phyloP scores from a whole-genome alignment of 768 basidiomycete genomes.

The Termitomyces sp. region DNA sequence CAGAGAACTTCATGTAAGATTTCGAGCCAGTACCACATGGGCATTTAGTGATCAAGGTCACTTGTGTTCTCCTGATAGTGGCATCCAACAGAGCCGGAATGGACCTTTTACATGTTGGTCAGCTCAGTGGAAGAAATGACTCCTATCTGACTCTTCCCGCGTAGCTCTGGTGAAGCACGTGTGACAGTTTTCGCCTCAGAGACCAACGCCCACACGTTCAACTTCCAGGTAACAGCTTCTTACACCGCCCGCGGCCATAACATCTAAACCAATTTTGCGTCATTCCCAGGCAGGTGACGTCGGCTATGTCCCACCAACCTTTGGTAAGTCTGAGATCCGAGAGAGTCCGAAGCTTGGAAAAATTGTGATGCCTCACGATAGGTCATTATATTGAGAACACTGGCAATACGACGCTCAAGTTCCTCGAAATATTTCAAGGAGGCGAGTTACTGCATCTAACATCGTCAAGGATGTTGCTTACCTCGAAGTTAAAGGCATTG shows the following conservation, averaged over 20 bases:
- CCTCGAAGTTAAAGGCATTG: slow-evolving; percentile 19
- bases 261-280: not conserved
- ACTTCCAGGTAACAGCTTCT: slow-evolving; percentile 8
- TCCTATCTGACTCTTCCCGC: not conserved
- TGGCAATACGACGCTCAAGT: slow-evolving; percentile 55
- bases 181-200: slow-evolving; percentile 52
- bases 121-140: slow-evolving; percentile 2
- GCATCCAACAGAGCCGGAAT: slow-evolving; percentile 72
- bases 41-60: not conserved
- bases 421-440: slow-evolving; percentile 63
- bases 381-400: slow-evolving; percentile 72
- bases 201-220: slow-evolving; percentile 50
- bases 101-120: slow-evolving; percentile 56
- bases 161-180: slow-evolving; percentile 33
- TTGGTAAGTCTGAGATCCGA: slow-evolving; percentile 21
- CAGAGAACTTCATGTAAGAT: slow-evolving; percentile 55
- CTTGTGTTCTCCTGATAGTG: slow-evolving; percentile 38
- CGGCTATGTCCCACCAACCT: slow-evolving; percentile 38
- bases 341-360: not conserved
- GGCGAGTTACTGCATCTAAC: slow-evolving; percentile 27
- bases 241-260: not conserved
- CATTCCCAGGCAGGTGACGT: slow-evolving; percentile 34
- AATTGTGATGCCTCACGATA: slow-evolving; percentile 16
- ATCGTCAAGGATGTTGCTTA: not conserved
- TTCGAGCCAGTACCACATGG: not conserved